phyloP scores from a whole-genome alignment of 257 asterid species.

The Echites panduratus region DNA sequence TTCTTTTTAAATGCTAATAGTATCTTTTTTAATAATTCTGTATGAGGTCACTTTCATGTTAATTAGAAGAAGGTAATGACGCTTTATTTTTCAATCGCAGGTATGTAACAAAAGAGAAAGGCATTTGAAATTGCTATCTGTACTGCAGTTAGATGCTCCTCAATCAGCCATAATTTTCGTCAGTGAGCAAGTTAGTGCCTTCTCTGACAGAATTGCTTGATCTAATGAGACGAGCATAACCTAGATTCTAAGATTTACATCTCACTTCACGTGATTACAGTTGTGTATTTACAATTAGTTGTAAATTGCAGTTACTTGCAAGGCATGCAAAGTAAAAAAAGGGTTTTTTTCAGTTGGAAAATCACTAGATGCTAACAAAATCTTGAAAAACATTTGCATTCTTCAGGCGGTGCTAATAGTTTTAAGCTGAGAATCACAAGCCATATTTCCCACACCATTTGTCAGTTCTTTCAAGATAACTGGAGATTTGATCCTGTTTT shows the following conservation, averaged over 20 bases:
- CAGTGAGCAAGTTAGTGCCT: conserved; percentile 75
- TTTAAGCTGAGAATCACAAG: not conserved
- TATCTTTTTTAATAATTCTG: not conserved
- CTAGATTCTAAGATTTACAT: not conserved
- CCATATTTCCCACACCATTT: not conserved
- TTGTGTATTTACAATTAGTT: not conserved
- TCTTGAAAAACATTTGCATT: not conserved
- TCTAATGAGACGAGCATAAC: conserved; percentile 10
- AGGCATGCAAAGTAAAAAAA: not conserved
- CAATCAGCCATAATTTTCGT: conserved; percentile 84
- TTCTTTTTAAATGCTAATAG: not conserved
- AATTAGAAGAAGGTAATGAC: not conserved
- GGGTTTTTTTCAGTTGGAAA: not conserved
- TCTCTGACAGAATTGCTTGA: conserved; percentile 10
- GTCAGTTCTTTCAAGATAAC: not conserved
- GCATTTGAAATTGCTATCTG: conserved; percentile 49
- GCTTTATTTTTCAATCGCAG: conserved; percentile 32
- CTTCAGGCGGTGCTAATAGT: not conserved
- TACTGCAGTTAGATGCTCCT: conserved; percentile 65
- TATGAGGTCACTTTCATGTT: not conserved
- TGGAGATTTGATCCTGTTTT: too few relatives aligned
- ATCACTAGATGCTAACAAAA: not conserved
- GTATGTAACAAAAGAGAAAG: conserved; percentile 63
- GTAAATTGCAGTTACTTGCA: not conserved
- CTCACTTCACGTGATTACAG: not conserved